Evolutionary conservation across 2,329 filamentous ascomycete species (phyloP).

Genomic region (Sarocladiaceae sp.): DNA sequence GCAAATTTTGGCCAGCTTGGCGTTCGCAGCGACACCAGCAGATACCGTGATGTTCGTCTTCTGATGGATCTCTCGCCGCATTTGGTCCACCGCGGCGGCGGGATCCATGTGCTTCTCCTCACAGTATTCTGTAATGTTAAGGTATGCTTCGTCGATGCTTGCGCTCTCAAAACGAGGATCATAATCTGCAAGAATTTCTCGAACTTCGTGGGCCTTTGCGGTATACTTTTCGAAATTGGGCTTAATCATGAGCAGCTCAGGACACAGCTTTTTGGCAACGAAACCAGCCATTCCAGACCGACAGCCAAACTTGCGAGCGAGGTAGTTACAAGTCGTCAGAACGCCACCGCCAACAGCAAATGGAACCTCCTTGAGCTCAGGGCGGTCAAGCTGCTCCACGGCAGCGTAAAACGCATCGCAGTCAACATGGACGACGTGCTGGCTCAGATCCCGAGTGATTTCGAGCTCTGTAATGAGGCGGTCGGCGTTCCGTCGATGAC

Average conservation of each 20-base stretch:
- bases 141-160: constrained; percentile 92
- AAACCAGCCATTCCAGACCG: constrained; percentile 95
- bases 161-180: constrained; percentile 89
- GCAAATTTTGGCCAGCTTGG: constrained; percentile 90
- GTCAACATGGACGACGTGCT: constrained; percentile 86
- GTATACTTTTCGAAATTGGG: constrained; percentile 89
- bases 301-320: constrained; percentile 84
- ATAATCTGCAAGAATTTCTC: constrained; percentile 78
- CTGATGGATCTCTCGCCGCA: constrained; percentile 72
- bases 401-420: constrained; percentile 98
- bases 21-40: constrained; percentile 90
- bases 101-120: constrained; percentile 61
- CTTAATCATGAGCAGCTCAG: constrained; percentile 74
- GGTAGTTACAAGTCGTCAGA: constrained; percentile 74
- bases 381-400: constrained; percentile 79
- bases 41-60: constrained; percentile 83
- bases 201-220: constrained; percentile 83
- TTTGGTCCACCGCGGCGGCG: constrained; percentile 69
- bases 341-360: constrained; percentile 81
- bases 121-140: constrained; percentile 92
- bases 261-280: constrained; percentile 91
- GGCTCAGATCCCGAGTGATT: constrained; percentile 71
- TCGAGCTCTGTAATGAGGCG: constrained; percentile 79
- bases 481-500: constrained; percentile 73
- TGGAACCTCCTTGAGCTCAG: constrained; percentile 79